Conservation (phyloP, 139 green algal genomes). For the Gonium pectorale region DNA sequence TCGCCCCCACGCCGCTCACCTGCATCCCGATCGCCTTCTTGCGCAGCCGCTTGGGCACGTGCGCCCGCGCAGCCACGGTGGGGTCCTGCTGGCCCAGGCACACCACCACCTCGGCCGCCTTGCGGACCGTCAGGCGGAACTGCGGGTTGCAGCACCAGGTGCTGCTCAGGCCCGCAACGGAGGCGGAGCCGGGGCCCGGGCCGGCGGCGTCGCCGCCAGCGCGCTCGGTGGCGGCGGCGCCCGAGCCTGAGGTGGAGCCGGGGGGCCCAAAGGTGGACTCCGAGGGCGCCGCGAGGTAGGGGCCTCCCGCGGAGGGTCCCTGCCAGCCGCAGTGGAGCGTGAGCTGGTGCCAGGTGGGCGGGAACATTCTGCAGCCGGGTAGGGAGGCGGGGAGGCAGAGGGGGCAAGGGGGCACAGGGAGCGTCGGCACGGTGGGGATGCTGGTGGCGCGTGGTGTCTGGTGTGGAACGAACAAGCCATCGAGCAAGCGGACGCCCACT, state of each 20-base stretch:
- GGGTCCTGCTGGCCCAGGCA: slow-evolving; percentile 67
- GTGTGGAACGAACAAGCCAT: too few species aligned
- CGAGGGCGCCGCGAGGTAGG: slow-evolving; percentile 33
- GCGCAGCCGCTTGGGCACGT: slow-evolving; percentile 55
- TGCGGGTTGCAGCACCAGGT: slow-evolving; percentile 75
- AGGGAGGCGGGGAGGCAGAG: background rate
- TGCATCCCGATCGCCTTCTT: slow-evolving; percentile 51
- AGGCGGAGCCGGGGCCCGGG: too few species aligned
- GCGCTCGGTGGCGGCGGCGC: background rate
- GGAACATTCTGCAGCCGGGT: slow-evolving; percentile 63
- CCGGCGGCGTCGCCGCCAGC: background rate
- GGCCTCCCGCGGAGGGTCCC: slow-evolving; percentile 60
- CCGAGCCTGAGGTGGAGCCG: too few species aligned
- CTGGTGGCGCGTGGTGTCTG: too few species aligned
- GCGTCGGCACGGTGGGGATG: too few species aligned
- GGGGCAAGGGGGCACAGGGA: background rate
- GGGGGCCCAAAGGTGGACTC: background rate
- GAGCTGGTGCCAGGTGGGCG: slow-evolving; percentile 69
- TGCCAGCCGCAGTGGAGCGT: slow-evolving; percentile 73
- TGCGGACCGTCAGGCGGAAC: slow-evolving; percentile 54
- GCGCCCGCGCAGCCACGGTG: slow-evolving; percentile 37
- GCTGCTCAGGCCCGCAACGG: too few species aligned
- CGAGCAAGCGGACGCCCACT: too few species aligned
- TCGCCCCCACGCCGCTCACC: slow-evolving; percentile 33
- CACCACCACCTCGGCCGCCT: slow-evolving; percentile 61